Base-by-base conservation (phyloP, 2,329 filamentous ascomycete species). In the Aspergillus fischeri region DNA sequence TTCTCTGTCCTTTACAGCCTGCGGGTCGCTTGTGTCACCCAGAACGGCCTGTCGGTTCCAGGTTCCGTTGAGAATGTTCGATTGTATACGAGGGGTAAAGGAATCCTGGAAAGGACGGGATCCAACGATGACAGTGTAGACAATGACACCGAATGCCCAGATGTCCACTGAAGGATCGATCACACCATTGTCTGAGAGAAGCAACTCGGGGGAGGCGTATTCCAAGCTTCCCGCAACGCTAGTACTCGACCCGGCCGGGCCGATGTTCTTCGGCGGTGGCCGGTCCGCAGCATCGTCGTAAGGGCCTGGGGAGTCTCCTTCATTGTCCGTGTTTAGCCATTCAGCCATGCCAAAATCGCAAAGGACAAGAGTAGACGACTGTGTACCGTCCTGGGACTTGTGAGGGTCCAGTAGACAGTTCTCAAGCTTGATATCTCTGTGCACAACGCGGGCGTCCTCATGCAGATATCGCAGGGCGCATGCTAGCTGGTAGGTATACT, bases 291-390 rank as follows among this genome's bases (percentile, higher is more conserved):
- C 70, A 61, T 77, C 73, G 54, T 77, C 76, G 55, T 78, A 78
- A 6, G 81, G 80, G 58, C 81, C 80, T 11, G 78, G 75, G 9
- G 79, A 78, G 57, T 78, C 76, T 27, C 77, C 76, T 24, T 80
- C 79, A 58, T 79, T 78, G 59, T 85, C 84, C 55, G 76, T 80
- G 24, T 80, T 78, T 61, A 88, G 80, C 75, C 86, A 88, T 67
- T 88, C 86, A 11, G 86, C 85, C 77, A 89, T 86, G 50, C 86
- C 86, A 66, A 89, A 89, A 67, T 89, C 86, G 70, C 85, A 88
- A 4, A 89, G 77, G 4, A 86, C 80, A 6, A 89, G 67, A 38
- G 81, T 80, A 8, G 83, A 84, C 17, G 81, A 79, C 41, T 81
- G 75, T 0, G 70, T 71, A 9, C 77, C 78, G 4, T 80, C 78